Evolutionary conservation across 148 eudicot genomes (phyloP).

Genomic region (Fagopyrum tataricum): DNA sequence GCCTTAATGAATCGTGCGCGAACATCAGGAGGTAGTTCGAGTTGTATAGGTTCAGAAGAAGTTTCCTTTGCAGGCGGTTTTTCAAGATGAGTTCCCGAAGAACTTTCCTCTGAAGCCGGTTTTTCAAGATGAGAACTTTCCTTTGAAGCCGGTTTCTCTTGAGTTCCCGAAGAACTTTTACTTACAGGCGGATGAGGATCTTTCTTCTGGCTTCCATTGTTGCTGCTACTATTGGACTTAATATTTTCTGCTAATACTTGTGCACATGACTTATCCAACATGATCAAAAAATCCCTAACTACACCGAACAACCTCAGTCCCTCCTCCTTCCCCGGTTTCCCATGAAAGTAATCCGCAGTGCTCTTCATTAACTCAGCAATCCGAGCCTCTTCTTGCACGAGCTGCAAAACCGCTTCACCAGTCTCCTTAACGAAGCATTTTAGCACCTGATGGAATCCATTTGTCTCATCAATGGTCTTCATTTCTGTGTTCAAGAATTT

Average conservation of each 20-base stretch:
- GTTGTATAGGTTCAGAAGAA: conserved; percentile 21
- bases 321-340: conserved; percentile 44
- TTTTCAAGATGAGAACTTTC: too few species aligned
- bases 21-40: conserved; percentile 24
- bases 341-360: conserved; percentile 49
- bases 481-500: conserved; percentile 32
- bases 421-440: conserved; percentile 33
- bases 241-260: conserved; percentile 27
- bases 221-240: conserved; percentile 12
- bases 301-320: conserved; percentile 35
- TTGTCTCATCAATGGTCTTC: conserved; percentile 29
- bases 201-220: conserved; percentile 16
- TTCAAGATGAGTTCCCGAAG: too few species aligned
- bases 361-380: conserved; percentile 37
- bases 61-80: conserved; percentile 14
- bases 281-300: conserved; percentile 41
- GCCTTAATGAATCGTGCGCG: conserved; percentile 41
- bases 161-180: too few species aligned
- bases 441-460: conserved; percentile 33
- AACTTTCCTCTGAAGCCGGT: too few species aligned
- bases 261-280: conserved; percentile 37
- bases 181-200: conserved; percentile 20
- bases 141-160: too few species aligned
- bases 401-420: conserved; percentile 27
- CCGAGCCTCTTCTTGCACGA: conserved; percentile 44